Evolutionary conservation across 805 yeast species (phyloP).

Genomic region (Cyberlindnera lachancei): DNA sequence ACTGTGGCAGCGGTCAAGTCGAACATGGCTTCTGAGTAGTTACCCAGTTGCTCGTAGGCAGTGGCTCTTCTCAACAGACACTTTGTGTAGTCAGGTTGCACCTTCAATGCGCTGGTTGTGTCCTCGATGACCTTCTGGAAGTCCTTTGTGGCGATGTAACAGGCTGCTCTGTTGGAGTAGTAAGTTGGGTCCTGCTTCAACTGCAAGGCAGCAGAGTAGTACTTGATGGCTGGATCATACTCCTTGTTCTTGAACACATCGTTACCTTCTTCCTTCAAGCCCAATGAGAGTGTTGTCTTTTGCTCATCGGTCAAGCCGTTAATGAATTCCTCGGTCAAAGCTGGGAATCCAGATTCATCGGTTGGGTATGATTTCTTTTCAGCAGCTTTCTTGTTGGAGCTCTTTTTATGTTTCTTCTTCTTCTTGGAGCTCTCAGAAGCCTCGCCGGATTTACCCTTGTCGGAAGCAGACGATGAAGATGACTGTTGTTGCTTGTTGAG

Average conservation of each 20-base stretch:
- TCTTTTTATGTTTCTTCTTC: conserved; percentile 29
- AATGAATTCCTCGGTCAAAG: conserved; percentile 39
- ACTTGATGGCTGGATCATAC: conserved; percentile 68
- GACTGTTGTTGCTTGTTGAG: conserved; percentile 30
- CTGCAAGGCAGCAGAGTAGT: conserved; percentile 70
- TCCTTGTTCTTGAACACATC: conserved; percentile 62
- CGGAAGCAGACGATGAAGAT: conserved; percentile 9
- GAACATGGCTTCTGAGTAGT: conserved; percentile 77
- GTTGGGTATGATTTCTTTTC: conserved; percentile 45
- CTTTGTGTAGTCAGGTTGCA: conserved; percentile 87
- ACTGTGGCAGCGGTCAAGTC: conserved; percentile 87
- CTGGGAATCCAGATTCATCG: conserved; percentile 50
- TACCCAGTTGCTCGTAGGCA: conserved; percentile 77
- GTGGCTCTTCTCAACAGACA: conserved; percentile 90
- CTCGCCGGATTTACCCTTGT: no score
- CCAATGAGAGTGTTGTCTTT: conserved; percentile 58
- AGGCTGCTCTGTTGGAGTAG: conserved; percentile 95
- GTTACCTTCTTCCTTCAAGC: conserved; percentile 88
- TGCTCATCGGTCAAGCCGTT: conserved; percentile 39
- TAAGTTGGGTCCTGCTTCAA: conserved; percentile 79
- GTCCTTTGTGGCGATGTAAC: conserved; percentile 76
- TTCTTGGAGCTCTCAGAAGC: conserved; percentile 31
- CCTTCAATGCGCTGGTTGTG: conserved; percentile 74
- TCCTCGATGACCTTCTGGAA: conserved; percentile 82
- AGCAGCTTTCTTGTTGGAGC: conserved; percentile 11